Conservation (phyloP, 2,329 filamentous ascomycete genomes). For the Epicoccum nigrum region DNA sequence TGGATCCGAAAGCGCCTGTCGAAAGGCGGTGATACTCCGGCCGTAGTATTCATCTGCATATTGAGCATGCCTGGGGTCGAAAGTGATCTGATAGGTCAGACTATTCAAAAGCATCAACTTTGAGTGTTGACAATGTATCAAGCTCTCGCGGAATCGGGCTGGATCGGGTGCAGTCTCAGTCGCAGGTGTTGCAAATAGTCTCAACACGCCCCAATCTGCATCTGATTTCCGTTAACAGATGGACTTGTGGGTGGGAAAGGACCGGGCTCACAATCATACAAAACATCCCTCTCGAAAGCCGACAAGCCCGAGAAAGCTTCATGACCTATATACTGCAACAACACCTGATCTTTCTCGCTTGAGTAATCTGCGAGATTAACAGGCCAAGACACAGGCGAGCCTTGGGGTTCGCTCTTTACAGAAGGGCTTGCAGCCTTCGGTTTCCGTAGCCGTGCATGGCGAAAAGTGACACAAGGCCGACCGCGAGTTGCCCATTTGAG, state of each 20-base stretch:
- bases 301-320: conserved; percentile 1
- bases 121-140: conserved; percentile 8
- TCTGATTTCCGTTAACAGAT: neutral
- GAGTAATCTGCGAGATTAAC: neutral
- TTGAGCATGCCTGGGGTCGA: conserved; percentile 7
- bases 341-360: conserved; percentile 1
- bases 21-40: conserved; percentile 11
- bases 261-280: conserved; percentile 13
- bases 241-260: no score
- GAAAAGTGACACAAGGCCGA: conserved; percentile 2
- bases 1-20: conserved; percentile 5
- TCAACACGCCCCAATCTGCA: conserved; percentile 15
- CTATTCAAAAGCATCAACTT: conserved; percentile 13
- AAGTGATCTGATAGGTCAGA: conserved; percentile 14
- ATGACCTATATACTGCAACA: conserved; percentile 5
- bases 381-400: neutral
- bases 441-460: conserved; percentile 1
- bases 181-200: conserved; percentile 6
- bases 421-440: neutral
- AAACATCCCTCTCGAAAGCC: conserved; percentile 8
- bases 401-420: neutral
- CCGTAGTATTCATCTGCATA: conserved; percentile 13
- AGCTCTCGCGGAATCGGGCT: conserved; percentile 7
- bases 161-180: conserved; percentile 4
- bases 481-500: conserved; percentile 12